Percentiles rank a stretch among this genome's conserved stretches.
phyloP scores from a whole-genome alignment of 805 yeast species.

The Metschnikowia reukaufii region DNA sequence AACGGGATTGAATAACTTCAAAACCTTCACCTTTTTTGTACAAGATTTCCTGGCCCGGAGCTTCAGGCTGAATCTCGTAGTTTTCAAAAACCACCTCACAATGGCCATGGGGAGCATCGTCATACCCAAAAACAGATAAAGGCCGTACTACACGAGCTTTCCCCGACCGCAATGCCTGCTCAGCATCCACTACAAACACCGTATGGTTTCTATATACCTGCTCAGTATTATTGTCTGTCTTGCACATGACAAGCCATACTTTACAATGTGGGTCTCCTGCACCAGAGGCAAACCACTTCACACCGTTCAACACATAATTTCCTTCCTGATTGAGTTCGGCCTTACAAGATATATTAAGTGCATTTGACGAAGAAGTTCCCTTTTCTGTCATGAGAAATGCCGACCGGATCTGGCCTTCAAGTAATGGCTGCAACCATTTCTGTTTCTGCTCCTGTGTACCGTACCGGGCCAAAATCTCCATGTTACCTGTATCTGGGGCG shows the following conservation, averaged over 20 bases:
- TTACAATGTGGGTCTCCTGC: conserved; percentile 65
- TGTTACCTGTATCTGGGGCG: conserved; percentile 70
- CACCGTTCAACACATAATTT: conserved; percentile 54
- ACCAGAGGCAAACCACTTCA: conserved; percentile 72
- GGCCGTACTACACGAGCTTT: conserved; percentile 51
- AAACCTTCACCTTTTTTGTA: conserved; percentile 56
- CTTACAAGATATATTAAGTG: conserved; percentile 52
- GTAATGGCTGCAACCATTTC: conserved; percentile 52
- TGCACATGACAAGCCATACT: conserved; percentile 55
- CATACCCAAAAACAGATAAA: conserved; percentile 55
- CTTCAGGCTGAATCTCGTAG: conserved; percentile 46
- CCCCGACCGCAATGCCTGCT: conserved; percentile 50
- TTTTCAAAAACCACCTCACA: conserved; percentile 55
- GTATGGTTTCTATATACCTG: conserved; percentile 52
- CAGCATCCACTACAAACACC: conserved; percentile 54
- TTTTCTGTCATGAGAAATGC: conserved; percentile 68
- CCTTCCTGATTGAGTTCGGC: conserved; percentile 42
- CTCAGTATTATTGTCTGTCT: conserved; percentile 33
- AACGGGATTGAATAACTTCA: conserved; percentile 60
- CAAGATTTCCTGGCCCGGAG: conserved; percentile 42
- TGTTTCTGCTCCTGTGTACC: conserved; percentile 39
- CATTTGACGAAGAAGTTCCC: conserved; percentile 60
- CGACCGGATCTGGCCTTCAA: conserved; percentile 55
- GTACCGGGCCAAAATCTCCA: conserved; percentile 48
- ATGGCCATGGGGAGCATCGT: conserved; percentile 75